A percentile compares a stretch with the other conserved stretches of the same genome.
These are phyloP conservation scores for Plasmodium ovale DNA, from an alignment of 169 alveolate genomes.

Conservation along the genomic window DNA sequence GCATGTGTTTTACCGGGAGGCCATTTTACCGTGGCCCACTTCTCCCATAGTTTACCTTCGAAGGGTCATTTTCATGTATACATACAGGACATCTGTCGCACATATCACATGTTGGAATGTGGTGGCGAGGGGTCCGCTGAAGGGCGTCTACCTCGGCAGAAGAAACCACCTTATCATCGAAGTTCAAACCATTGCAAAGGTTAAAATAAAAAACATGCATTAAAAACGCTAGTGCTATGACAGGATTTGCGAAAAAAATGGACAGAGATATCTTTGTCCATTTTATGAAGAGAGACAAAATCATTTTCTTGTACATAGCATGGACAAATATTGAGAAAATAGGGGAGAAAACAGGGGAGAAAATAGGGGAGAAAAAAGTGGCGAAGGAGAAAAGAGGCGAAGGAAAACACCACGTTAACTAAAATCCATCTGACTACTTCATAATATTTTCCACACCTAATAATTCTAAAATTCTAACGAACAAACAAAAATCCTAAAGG, in stretches of 20 bases:
- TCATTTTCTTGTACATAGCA: constrained; percentile 8
- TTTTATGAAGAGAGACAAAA: constrained; percentile 18
- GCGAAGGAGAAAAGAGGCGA: no score
- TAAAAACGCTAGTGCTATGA: constrained; percentile 10
- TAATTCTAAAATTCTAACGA: no score
- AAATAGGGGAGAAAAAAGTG: no score
- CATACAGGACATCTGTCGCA: constrained; percentile 37
- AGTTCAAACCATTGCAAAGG: neutral
- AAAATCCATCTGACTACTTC: no score
- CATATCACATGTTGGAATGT: constrained; percentile 23
- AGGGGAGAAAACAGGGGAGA: neutral
- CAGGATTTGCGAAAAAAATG: constrained; percentile 4
- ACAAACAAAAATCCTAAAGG: no score
- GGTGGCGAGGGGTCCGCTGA: neutral
- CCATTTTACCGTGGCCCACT: no score
- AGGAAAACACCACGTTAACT: no score
- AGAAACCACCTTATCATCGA: neutral
- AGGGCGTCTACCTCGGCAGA: neutral
- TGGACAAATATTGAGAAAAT: neutral
- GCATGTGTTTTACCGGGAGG: no score
- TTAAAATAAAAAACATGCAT: constrained; percentile 15
- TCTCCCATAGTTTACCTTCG: constrained; percentile 19
- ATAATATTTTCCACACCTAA: no score
- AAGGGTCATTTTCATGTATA: constrained; percentile 40
- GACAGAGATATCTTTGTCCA: constrained; percentile 8